A percentile compares a stretch with the other conserved stretches of the same genome.
Conservation (phyloP, 148 eudicot genomes). For the Pharnaceum exiguum region DNA sequence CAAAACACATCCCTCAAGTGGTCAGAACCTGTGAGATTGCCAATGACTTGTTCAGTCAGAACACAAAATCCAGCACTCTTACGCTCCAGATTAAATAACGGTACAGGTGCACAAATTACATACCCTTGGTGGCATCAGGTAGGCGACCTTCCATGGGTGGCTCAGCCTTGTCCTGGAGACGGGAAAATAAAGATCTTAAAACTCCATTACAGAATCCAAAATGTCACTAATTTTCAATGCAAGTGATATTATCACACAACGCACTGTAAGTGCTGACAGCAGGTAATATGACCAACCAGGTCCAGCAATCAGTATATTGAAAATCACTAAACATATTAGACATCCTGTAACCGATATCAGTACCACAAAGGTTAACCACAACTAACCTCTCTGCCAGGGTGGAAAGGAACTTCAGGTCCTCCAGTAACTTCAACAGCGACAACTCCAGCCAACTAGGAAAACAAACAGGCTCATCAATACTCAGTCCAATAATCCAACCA, state of each 20-base stretch:
- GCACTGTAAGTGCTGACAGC: no score
- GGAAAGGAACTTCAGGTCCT: slow-evolving; percentile 95
- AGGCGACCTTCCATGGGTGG: slow-evolving; percentile 93
- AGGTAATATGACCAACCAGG: neutral
- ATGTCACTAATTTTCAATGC: no score
- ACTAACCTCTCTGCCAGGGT: slow-evolving; percentile 87
- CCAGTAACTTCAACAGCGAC: slow-evolving; percentile 95
- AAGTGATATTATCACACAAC: no score
- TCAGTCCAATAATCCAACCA: neutral
- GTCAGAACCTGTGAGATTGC: slow-evolving; percentile 52
- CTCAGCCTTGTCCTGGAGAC: slow-evolving; percentile 74
- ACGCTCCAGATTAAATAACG: no score
- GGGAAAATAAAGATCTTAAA: neutral
- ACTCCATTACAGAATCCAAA: neutral
- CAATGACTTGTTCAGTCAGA: no score
- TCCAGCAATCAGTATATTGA: no score
- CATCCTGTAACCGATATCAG: neutral
- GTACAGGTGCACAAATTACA: neutral
- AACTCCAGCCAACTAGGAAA: slow-evolving; percentile 70
- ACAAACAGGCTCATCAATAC: slow-evolving; percentile 17
- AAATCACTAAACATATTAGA: no score
- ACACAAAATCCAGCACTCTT: no score
- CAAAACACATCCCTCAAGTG: slow-evolving; percentile 81
- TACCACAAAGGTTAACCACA: neutral
- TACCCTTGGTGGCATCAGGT: slow-evolving; percentile 88